Base-by-base conservation (phyloP, 1,139 yeast species). In the Lodderomyces parapsilosis region DNA sequence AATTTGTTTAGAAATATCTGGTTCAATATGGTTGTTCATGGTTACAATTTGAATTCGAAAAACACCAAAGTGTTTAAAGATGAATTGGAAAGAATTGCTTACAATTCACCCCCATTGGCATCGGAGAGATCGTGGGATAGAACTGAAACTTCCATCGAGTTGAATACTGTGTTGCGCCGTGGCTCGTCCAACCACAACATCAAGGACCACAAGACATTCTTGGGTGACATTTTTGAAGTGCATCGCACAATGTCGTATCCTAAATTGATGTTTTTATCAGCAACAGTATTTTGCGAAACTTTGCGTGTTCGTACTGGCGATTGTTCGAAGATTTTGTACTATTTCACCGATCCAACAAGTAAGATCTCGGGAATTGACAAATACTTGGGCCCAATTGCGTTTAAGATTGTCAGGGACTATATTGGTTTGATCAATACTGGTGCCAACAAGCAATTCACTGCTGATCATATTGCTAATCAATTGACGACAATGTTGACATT, bases 1-100 rank as follows among this genome's bases (percentile, higher is more conserved):
- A 69, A 77, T 37, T 66, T 84, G 45, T 89, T 91, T 68, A 80
- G 96, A 57, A 87, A 93, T 60, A 81, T 89, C 40, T 94, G 99
- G 99, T 90, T 87, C 60, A 93, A 91, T 57, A 74, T 93, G 78
- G 94, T 86, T 4, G 88, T 91, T 36, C 96, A 93, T 62, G 99
- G 99, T 0, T 90, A 83, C 59, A 78, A 83, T 19, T 71, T 74
- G 41, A 75, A 76, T 41, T 83, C 96, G 0, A 71, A 72, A 11
- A 68, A 81, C 55, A 76, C 83, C 9, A 65, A 69, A 43, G 63
- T 66, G 9, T 75, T 78, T 55, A 59, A 65, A 43, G 49, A 49
- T 0, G 80, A 78, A 30, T 71, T 94, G 42, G 75, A 78, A 55
- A 71, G 82, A 45, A 86, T 94, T 55, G 98, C 99, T 0, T 80